A percentile compares a stretch with the other conserved stretches of the same genome.
Evolutionary conservation across 2,329 filamentous ascomycete species (phyloP).

Genomic region (Aureobasidium zeae): DNA sequence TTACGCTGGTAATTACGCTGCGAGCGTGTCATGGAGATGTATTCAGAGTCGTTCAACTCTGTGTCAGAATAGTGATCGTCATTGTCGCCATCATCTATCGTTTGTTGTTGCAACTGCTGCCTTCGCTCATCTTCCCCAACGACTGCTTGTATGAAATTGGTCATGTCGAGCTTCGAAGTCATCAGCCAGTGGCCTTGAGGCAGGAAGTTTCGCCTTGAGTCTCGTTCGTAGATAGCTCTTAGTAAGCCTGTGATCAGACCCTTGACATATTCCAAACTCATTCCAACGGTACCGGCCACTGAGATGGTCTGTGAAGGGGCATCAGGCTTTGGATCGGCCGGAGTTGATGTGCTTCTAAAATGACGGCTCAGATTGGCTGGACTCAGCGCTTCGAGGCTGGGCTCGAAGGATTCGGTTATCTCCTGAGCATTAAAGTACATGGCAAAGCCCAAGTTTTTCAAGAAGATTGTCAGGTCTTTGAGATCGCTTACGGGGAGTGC

Average conservation of each 20-base stretch:
- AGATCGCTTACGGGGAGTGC: slow-evolving; percentile 64
- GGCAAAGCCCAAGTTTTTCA: slow-evolving; percentile 85
- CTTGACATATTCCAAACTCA: slow-evolving; percentile 70
- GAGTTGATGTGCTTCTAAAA: slow-evolving; percentile 12
- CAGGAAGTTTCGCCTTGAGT: slow-evolving; percentile 79
- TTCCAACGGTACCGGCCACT: slow-evolving; percentile 55
- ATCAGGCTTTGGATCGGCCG: slow-evolving; percentile 19
- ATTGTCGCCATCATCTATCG: slow-evolving; percentile 38
- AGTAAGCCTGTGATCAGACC: slow-evolving; percentile 70
- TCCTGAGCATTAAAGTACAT: slow-evolving; percentile 76
- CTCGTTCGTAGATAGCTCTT: slow-evolving; percentile 83
- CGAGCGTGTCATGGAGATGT: background rate
- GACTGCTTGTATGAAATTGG: slow-evolving; percentile 74
- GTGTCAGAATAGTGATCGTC: slow-evolving; percentile 28
- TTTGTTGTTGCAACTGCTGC: slow-evolving; percentile 57
- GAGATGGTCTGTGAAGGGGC: slow-evolving; percentile 33
- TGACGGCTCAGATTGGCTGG: slow-evolving; percentile 23
- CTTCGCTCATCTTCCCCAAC: slow-evolving; percentile 76
- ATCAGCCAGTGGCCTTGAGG: slow-evolving; percentile 87
- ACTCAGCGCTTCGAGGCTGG: slow-evolving; percentile 8
- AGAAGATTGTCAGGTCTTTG: slow-evolving; percentile 64
- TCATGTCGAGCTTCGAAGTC: slow-evolving; percentile 80
- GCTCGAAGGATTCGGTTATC: slow-evolving; percentile 28
- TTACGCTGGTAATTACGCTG: slow-evolving; percentile 38
- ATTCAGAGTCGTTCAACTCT: slow-evolving; percentile 29